Evolutionary conservation across 169 alveolate species (phyloP).

Genomic region (Theileria equi): DNA sequence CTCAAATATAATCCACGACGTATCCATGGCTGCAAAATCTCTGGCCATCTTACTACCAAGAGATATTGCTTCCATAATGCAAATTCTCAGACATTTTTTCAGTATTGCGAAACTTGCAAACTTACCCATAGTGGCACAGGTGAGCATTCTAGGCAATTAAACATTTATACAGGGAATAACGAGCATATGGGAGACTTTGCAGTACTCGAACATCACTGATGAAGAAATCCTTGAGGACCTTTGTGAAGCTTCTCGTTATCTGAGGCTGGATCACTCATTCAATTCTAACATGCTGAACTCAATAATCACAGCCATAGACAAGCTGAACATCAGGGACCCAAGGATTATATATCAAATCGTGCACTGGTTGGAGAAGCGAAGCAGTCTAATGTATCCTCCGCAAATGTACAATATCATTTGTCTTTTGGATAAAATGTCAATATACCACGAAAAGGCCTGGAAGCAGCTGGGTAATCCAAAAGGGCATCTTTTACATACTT

Average conservation of each 20-base stretch:
- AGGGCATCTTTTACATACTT: background rate
- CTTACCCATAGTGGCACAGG: conserved; percentile 54
- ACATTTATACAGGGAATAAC: conserved; percentile 67
- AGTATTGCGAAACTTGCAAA: conserved; percentile 18
- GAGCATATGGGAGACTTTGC: conserved; percentile 74
- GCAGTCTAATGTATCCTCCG: conserved; percentile 71
- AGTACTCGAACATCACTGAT: conserved; percentile 60
- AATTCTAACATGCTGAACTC: conserved; percentile 75
- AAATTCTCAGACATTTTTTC: conserved; percentile 10
- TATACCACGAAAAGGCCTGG: conserved; percentile 77
- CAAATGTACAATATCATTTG: conserved; percentile 69
- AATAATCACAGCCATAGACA: conserved; percentile 62
- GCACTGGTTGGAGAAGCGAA: conserved; percentile 72
- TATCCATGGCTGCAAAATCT: conserved; percentile 58
- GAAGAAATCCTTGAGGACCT: conserved; percentile 56
- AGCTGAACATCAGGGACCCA: conserved; percentile 61
- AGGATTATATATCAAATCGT: conserved; percentile 72
- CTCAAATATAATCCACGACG: conserved; percentile 52
- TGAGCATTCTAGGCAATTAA: background rate
- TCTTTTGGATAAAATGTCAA: conserved; percentile 67
- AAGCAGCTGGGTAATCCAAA: conserved; percentile 67
- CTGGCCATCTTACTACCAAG: conserved; percentile 56
- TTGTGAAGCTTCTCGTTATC: conserved; percentile 72
- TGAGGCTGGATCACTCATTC: conserved; percentile 76
- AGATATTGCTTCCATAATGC: conserved; percentile 10